A percentile compares a stretch with the other conserved stretches of the same genome.
phyloP scores from a whole-genome alignment of 2,329 filamentous ascomycete genomes.

The Claviceps digitariae region DNA sequence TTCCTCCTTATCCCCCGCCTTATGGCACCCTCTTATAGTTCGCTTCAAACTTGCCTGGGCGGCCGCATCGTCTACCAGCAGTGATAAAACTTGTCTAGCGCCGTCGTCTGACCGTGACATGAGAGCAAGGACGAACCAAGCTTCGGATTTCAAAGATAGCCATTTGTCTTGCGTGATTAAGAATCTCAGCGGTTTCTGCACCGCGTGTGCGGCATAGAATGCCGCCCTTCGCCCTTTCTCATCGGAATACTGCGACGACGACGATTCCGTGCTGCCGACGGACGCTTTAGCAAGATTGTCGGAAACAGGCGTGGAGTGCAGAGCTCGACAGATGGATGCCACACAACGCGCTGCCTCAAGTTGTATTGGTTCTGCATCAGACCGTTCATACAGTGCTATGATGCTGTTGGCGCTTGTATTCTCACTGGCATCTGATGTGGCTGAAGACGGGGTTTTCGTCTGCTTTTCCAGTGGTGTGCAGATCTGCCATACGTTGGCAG shows the following conservation, averaged over 20 bases:
- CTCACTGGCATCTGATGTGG: constrained; percentile 7
- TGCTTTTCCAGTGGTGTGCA: constrained; percentile 24
- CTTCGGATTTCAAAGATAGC: constrained; percentile 44
- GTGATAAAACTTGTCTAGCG: constrained; percentile 28
- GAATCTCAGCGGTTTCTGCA: constrained; percentile 32
- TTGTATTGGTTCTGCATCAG: constrained; percentile 37
- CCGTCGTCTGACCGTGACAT: constrained; percentile 40
- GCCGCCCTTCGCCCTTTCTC: constrained; percentile 11
- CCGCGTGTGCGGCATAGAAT: constrained; percentile 34
- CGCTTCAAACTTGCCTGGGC: constrained; percentile 31
- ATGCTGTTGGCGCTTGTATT: constrained; percentile 24
- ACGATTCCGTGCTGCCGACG: background rate
- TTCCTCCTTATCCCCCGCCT: constrained; percentile 7
- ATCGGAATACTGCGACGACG: background rate
- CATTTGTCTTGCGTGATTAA: constrained; percentile 45
- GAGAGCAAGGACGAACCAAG: constrained; percentile 49
- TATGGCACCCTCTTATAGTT: constrained; percentile 29
- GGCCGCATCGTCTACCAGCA: constrained; percentile 28
- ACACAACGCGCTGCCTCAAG: constrained; percentile 45
- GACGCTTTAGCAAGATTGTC: constrained; percentile 18
- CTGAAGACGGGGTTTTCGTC: constrained; percentile 10
- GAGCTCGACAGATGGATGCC: constrained; percentile 37
- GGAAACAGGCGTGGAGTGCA: constrained; percentile 29
- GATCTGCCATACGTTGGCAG: constrained; percentile 36
- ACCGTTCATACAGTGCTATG: constrained; percentile 22